Percentiles rank a stretch among this genome's conserved stretches.
Evolutionary conservation across 2,329 filamentous ascomycete species (phyloP).

Genomic region (Fragosphaeria purpurea): DNA sequence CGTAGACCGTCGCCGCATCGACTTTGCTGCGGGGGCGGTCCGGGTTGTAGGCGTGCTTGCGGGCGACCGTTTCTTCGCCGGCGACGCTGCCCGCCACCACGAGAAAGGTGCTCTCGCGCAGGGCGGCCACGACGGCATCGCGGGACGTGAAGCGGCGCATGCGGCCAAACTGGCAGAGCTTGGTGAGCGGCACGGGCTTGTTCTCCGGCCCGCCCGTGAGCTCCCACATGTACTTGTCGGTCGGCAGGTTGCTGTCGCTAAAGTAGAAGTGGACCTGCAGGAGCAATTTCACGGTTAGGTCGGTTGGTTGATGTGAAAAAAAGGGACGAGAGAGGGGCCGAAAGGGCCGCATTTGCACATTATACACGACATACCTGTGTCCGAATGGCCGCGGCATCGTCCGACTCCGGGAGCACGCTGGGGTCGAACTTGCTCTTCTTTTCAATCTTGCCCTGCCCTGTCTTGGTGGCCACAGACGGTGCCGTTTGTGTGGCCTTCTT

Average conservation of each 20-base stretch:
- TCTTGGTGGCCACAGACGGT: conserved; percentile 9
- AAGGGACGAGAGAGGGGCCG: too few relatives aligned
- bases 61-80: conserved; percentile 60
- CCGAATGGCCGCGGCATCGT: conserved; percentile 72
- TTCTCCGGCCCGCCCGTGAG: conserved; percentile 70
- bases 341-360: not conserved
- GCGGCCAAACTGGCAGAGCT: conserved; percentile 81
- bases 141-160: conserved; percentile 93
- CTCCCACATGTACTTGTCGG: conserved; percentile 78
- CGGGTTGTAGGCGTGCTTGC: conserved; percentile 61
- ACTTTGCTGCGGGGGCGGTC: conserved; percentile 50
- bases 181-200: conserved; percentile 67
- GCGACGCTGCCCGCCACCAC: conserved; percentile 60
- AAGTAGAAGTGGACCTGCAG: conserved; percentile 92
- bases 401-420: conserved; percentile 55
- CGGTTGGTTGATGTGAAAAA: too few relatives aligned
- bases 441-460: conserved; percentile 21
- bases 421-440: conserved; percentile 65
- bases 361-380: conserved; percentile 51
- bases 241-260: conserved; percentile 78
- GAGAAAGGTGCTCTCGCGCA: conserved; percentile 66
- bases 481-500: conserved; percentile 25
- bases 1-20: conserved; percentile 72
- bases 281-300: conserved; percentile 5
- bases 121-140: conserved; percentile 69